Percentiles rank a stretch among this genome's conserved stretches.
phyloP scores from a whole-genome alignment of 768 basidiomycete species.

The Phanerochaete carnosa region DNA sequence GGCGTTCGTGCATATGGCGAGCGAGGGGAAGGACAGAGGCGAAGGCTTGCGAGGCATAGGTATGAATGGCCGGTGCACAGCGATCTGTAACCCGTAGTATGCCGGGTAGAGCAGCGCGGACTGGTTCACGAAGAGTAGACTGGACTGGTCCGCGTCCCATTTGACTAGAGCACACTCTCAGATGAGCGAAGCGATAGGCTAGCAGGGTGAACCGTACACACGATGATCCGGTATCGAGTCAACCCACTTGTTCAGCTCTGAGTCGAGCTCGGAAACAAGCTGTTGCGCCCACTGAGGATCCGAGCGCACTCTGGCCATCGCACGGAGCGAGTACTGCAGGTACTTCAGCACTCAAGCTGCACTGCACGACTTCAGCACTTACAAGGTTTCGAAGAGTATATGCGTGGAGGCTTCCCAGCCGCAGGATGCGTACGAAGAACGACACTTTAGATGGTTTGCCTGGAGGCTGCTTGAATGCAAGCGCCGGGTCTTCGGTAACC shows the following conservation, averaged over 20 bases:
- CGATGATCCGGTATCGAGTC: slow-evolving; percentile 56
- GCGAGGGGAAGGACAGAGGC: slow-evolving; percentile 38
- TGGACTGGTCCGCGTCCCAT: slow-evolving; percentile 22
- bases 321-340: slow-evolving; percentile 45
- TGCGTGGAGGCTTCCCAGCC: slow-evolving; percentile 59
- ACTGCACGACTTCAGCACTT: slow-evolving; percentile 19
- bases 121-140: slow-evolving; percentile 27
- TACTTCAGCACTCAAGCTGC: background rate
- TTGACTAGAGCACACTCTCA: slow-evolving; percentile 12
- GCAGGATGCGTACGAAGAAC: slow-evolving; percentile 57
- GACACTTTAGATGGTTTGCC: slow-evolving; percentile 50
- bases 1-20: slow-evolving; percentile 49
- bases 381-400: slow-evolving; percentile 65
- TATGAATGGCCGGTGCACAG: slow-evolving; percentile 79
- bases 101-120: slow-evolving; percentile 35
- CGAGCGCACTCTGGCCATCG: slow-evolving; percentile 34
- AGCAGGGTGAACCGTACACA: slow-evolving; percentile 20
- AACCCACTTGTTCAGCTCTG: slow-evolving; percentile 58
- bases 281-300: slow-evolving; percentile 41
- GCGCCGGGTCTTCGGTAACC: slow-evolving; percentile 21
- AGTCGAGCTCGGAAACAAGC: slow-evolving; percentile 61
- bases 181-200: background rate
- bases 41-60: slow-evolving; percentile 55
- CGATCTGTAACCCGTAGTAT: slow-evolving; percentile 53
- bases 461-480: slow-evolving; percentile 65